phyloP scores from a whole-genome alignment of 2,329 filamentous ascomycete species.

The Colletotrichum gigasporum region DNA sequence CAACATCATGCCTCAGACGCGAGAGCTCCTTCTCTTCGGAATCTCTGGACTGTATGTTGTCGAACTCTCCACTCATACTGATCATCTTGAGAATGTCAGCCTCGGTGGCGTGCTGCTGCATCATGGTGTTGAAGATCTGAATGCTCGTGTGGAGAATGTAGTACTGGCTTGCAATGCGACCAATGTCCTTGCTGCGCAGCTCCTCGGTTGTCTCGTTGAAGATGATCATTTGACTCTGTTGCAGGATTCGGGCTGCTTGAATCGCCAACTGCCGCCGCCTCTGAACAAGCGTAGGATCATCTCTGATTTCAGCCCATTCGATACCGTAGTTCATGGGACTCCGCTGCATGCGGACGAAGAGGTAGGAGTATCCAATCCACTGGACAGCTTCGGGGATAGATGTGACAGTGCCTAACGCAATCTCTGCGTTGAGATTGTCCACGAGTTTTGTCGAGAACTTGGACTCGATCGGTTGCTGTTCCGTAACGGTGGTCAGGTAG shows the following conservation, averaged over 20 bases:
- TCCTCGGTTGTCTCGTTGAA: slow-evolving; percentile 96
- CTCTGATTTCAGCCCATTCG: slow-evolving; percentile 88
- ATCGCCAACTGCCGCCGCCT: slow-evolving; percentile 86
- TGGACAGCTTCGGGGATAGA: slow-evolving; percentile 93
- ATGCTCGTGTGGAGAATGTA: slow-evolving; percentile 95
- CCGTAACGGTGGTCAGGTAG: slow-evolving; percentile 91
- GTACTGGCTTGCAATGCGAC: slow-evolving; percentile 95
- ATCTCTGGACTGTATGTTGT: slow-evolving; percentile 94
- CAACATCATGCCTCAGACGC: slow-evolving; percentile 73
- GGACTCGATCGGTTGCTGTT: slow-evolving; percentile 98
- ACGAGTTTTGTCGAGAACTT: slow-evolving; percentile 92
- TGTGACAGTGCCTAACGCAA: slow-evolving; percentile 92
- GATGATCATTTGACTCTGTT: slow-evolving; percentile 98
- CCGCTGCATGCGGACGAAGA: slow-evolving; percentile 95
- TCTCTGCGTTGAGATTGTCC: slow-evolving; percentile 96
- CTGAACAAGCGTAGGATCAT: slow-evolving; percentile 89
- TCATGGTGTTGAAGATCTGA: slow-evolving; percentile 95
- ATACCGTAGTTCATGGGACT: slow-evolving; percentile 95
- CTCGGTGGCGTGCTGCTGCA: slow-evolving; percentile 86
- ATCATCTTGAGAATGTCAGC: slow-evolving; percentile 96
- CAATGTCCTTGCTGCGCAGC: slow-evolving; percentile 91
- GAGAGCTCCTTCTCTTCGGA: slow-evolving; percentile 89
- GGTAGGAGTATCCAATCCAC: slow-evolving; percentile 97
- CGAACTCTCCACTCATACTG: slow-evolving; percentile 96
- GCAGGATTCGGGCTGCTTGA: slow-evolving; percentile 85